Conservation (phyloP, 345 rosid species). For the Bruguiera sexangula region DNA sequence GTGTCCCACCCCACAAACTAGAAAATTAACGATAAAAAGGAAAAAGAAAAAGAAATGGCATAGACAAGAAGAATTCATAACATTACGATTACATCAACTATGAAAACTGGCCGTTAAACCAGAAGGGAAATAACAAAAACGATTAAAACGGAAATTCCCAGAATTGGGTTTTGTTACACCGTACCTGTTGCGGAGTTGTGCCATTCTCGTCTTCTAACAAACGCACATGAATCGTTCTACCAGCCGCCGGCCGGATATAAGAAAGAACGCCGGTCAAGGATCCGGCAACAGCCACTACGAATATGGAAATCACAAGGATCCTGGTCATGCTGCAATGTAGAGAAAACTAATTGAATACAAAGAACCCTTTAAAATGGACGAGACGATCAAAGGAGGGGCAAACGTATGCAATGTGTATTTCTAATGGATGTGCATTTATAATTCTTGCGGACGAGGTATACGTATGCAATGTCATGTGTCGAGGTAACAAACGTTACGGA, state of each 20-base stretch:
- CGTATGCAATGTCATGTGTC: too few species aligned
- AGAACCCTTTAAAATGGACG: not conserved
- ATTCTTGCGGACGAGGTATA: too few species aligned
- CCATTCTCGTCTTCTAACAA: slow-evolving; percentile 2
- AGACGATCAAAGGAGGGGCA: too few species aligned
- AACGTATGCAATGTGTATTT: too few species aligned
- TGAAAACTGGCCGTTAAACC: not conserved
- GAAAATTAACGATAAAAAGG: too few species aligned
- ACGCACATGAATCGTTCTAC: not conserved
- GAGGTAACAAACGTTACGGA: too few species aligned
- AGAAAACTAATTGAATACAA: not conserved
- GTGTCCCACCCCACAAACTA: too few species aligned
- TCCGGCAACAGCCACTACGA: slow-evolving; percentile 4
- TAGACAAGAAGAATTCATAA: too few species aligned
- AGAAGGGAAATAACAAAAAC: not conserved
- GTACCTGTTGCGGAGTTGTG: slow-evolving; percentile 58
- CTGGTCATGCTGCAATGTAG: not conserved
- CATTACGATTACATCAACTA: not conserved
- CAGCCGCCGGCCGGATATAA: slow-evolving; percentile 7
- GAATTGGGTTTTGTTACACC: not conserved
- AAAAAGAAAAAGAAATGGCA: too few species aligned
- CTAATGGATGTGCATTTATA: too few species aligned
- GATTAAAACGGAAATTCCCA: not conserved
- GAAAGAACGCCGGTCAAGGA: not conserved
- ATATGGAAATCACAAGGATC: not conserved